Base-by-base conservation (phyloP, 495 filamentous ascomycete species). In the Hyaloscypha hepaticicola region DNA sequence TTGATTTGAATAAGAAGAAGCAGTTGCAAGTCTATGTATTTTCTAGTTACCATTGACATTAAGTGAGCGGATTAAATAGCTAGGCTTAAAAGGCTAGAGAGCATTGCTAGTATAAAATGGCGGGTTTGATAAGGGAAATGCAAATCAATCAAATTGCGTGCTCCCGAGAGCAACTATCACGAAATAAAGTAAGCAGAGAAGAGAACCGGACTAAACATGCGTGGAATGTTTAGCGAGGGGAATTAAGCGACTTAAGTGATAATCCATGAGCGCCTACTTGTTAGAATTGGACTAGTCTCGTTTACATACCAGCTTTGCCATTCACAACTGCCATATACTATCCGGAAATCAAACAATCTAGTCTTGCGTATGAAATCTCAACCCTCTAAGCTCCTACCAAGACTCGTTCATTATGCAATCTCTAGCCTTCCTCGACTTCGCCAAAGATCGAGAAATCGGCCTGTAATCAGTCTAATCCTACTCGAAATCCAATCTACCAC, bases 391-490 rank as follows among this genome's bases (percentile, higher is more conserved):
- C n/a, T n/a, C n/a, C n/a, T n/a, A n/a, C n/a, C n/a, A n/a, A n/a
- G n/a, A n/a, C n/a, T n/a, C n/a, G n/a, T n/a, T n/a, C n/a, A 34
- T 52, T 51, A 68, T 21, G 60, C 65, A 63, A n/a, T n/a, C n/a
- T n/a, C 61, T 34, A 68, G 55, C 52, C 45, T 60, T 56, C 61
- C 61, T 68, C 56, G 49, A 48, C 55, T 64, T 64, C 60, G 64
- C 66, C 48, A 31, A 64, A 9, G 61, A 68, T 68, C 55, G 61
- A 68, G 55, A 68, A 68, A 68, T 60, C 61, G 56, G 66, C 66
- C 61, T 68, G 66, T 68, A 55, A 68, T 68, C 61, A 64, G 55
- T n/a, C 60, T 41, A 63, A n/a, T 67, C 65, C 50, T 61, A 51
- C 58, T n/a, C n/a, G n/a, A n/a, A n/a, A n/a, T n/a, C n/a, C n/a